Evolutionary conservation across 208 protist genomes (phyloP).

Genomic region (Naegleria lovaniensis): DNA sequence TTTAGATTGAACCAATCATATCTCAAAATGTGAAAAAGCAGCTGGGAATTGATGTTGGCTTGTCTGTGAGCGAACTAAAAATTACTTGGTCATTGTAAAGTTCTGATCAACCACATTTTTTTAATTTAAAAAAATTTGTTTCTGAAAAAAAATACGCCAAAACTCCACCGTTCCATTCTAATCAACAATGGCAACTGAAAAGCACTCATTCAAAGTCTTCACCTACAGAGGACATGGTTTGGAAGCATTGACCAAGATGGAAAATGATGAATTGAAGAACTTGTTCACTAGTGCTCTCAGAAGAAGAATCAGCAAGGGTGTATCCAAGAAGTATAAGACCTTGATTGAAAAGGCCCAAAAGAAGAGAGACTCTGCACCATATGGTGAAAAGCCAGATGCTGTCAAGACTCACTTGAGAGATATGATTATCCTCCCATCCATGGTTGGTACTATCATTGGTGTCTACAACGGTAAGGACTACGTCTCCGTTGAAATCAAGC

Average conservation of each 20-base stretch:
- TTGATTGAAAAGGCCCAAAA: slow-evolving; percentile 88
- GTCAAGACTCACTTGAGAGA: slow-evolving; percentile 99
- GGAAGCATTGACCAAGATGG: slow-evolving; percentile 85
- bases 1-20: too few relatives aligned
- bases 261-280: slow-evolving; percentile 80
- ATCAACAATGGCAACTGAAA: not conserved
- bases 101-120: not conserved
- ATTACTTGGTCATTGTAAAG: too few relatives aligned
- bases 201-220: slow-evolving; percentile 89
- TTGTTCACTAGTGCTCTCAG: slow-evolving; percentile 84
- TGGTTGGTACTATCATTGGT: slow-evolving; percentile 97
- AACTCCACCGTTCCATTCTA: not conserved
- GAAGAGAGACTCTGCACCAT: slow-evolving; percentile 68
- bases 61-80: too few relatives aligned
- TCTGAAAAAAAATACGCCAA: not conserved
- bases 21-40: too few relatives aligned
- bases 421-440: slow-evolving; percentile 99
- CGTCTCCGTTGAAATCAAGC: slow-evolving; percentile 97
- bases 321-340: slow-evolving; percentile 50
- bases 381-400: slow-evolving; percentile 90
- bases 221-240: slow-evolving; percentile 89
- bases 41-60: too few relatives aligned
- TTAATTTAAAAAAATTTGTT: not conserved
- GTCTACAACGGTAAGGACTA: slow-evolving; percentile 99
- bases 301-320: slow-evolving; percentile 82